Evolutionary conservation across 345 rosid species (phyloP).

Genomic region (Citropsis articulata): DNA sequence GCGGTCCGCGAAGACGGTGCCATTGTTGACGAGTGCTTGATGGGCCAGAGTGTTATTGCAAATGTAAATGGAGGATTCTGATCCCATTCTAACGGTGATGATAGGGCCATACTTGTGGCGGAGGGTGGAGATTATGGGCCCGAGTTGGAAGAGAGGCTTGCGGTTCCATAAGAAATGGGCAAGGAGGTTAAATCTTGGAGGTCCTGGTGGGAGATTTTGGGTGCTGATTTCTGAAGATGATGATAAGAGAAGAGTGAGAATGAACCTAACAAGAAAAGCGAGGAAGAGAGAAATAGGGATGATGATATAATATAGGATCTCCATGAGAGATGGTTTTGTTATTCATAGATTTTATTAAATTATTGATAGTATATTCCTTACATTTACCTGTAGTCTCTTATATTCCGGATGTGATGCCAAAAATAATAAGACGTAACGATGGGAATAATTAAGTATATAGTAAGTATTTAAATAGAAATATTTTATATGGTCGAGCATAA

Average conservation of each 20-base stretch:
- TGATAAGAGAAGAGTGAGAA: not conserved
- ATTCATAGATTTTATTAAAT: too few species aligned
- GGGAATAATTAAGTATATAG: too few species aligned
- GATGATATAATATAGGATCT: not conserved
- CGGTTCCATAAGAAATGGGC: not conserved
- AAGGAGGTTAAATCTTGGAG: not conserved
- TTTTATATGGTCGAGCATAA: too few species aligned
- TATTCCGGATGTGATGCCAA: too few species aligned
- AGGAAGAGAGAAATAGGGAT: not conserved
- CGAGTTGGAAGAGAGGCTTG: not conserved
- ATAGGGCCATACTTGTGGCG: not conserved
- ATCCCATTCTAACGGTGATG: conserved; percentile 14
- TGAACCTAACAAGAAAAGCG: not conserved
- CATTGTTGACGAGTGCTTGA: conserved; percentile 13
- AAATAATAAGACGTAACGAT: too few species aligned
- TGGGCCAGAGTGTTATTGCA: conserved; percentile 6
- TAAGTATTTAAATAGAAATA: too few species aligned
- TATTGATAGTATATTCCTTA: not conserved
- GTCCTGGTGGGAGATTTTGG: conserved; percentile 8
- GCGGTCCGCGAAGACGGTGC: conserved; percentile 18
- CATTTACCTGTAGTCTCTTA: too few species aligned
- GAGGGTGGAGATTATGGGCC: not conserved
- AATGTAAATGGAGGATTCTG: conserved; percentile 7
- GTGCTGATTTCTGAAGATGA: not conserved
- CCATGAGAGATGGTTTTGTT: not conserved